Evolutionary conservation across 1,139 yeast genomes (phyloP).

Genomic region (Kodamaea derodonti): DNA sequence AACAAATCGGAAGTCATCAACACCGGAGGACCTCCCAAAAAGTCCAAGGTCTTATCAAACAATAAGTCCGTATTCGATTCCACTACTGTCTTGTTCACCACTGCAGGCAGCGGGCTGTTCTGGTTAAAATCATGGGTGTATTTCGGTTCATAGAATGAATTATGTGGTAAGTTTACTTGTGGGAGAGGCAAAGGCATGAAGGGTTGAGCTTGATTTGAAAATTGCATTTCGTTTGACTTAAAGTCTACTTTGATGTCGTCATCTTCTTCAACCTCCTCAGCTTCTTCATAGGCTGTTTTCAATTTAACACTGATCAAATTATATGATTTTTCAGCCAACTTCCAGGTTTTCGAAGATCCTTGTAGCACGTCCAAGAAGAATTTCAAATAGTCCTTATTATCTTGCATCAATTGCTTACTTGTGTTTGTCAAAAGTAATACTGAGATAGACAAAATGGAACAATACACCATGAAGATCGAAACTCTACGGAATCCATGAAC

Average conservation of each 20-base stretch:
- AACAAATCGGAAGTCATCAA: conserved; percentile 50
- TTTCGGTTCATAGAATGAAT: not conserved
- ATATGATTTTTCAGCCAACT: conserved; percentile 45
- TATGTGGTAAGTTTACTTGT: not conserved
- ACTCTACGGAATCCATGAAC: conserved; percentile 42
- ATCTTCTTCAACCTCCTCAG: conserved; percentile 6
- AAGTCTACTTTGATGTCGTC: not conserved
- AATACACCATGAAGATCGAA: conserved; percentile 46
- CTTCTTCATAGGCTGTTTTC: conserved; percentile 17
- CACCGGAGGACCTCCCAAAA: conserved; percentile 52
- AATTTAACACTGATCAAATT: conserved; percentile 36
- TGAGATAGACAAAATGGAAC: conserved; percentile 45
- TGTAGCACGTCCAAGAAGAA: conserved; percentile 38
- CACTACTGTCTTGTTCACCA: conserved; percentile 11
- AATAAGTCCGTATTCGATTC: conserved; percentile 22
- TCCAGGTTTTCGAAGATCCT: conserved; percentile 46
- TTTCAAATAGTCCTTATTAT: conserved; percentile 27
- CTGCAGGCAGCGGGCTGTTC: not conserved
- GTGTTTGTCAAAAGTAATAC: conserved; percentile 39
- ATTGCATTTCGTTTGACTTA: not conserved
- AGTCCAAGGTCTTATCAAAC: conserved; percentile 29
- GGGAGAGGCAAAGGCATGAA: not conserved
- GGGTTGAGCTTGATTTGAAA: not conserved
- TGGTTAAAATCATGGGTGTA: not conserved
- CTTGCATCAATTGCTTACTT: conserved; percentile 22